Percentiles rank a stretch among this genome's conserved stretches.
Evolutionary conservation across 2,329 filamentous ascomycete species (phyloP).

Genomic region (Ophiosphaerella korrae): DNA sequence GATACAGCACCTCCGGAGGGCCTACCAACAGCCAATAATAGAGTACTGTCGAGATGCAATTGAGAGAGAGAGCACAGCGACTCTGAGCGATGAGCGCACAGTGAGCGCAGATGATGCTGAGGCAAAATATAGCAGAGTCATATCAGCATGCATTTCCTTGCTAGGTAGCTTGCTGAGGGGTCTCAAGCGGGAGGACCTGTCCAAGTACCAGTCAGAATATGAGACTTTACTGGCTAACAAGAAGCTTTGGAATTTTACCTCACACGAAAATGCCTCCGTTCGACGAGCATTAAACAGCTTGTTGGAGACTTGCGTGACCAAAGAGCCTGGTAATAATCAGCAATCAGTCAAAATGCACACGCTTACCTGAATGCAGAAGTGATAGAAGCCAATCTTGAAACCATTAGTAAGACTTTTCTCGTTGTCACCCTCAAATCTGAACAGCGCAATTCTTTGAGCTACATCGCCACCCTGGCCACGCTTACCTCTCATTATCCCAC

Average conservation of each 20-base stretch:
- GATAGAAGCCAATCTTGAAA: conserved; percentile 51
- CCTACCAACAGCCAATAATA: conserved; percentile 80
- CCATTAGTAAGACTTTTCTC: conserved; percentile 72
- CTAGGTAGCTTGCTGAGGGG: conserved; percentile 59
- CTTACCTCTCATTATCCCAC: conserved; percentile 69
- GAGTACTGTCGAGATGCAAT: conserved; percentile 82
- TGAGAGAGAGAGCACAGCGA: conserved; percentile 75
- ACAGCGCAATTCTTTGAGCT: conserved; percentile 76
- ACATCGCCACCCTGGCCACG: conserved; percentile 67
- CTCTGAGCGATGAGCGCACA: conserved; percentile 86
- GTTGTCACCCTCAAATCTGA: conserved; percentile 73
- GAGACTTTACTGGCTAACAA: conserved; percentile 68
- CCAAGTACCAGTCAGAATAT: conserved; percentile 66
- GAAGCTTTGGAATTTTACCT: conserved; percentile 64
- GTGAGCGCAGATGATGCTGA: conserved; percentile 84
- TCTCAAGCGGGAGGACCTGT: conserved; percentile 57
- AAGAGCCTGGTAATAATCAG: conserved; percentile 47
- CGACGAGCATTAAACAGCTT: conserved; percentile 64
- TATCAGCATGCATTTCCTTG: conserved; percentile 63
- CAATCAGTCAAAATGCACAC: background rate
- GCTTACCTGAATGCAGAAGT: conserved; percentile 20
- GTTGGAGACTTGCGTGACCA: conserved; percentile 57
- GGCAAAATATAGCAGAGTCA: conserved; percentile 82
- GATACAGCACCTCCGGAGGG: conserved; percentile 73
- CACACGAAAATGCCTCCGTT: conserved; percentile 62